Conservation (phyloP, 2,329 filamentous ascomycete species). For the Ophiostoma angusticollis region DNA sequence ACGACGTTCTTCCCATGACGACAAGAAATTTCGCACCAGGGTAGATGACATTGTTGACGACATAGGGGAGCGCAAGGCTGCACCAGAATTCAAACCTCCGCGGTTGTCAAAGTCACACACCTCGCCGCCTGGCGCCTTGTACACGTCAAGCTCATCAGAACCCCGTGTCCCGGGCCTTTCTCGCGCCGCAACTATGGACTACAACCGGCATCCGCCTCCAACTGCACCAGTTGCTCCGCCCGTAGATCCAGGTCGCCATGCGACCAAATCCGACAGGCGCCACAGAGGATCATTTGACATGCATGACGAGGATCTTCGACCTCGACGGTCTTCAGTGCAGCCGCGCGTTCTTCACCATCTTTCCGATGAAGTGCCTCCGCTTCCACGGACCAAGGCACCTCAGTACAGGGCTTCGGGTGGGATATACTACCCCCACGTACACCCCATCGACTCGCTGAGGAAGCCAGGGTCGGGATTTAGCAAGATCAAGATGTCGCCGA, state of each 20-base stretch:
- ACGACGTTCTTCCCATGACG: slow-evolving; percentile 14
- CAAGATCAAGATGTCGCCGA: slow-evolving; percentile 12
- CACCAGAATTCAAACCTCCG: slow-evolving; percentile 12
- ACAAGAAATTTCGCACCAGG: slow-evolving; percentile 6
- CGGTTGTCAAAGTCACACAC: slow-evolving; percentile 19
- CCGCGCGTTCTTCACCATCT: slow-evolving; percentile 5
- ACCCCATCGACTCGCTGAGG: neutral
- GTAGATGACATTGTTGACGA: slow-evolving; percentile 1
- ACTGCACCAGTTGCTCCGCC: slow-evolving; percentile 7
- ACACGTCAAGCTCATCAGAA: slow-evolving; percentile 11
- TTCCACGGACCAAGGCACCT: slow-evolving; percentile 4
- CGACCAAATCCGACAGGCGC: slow-evolving; percentile 10
- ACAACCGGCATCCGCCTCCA: slow-evolving; percentile 5
- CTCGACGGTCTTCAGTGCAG: neutral
- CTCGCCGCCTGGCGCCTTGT: slow-evolving; percentile 11
- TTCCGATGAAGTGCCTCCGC: slow-evolving; percentile 2
- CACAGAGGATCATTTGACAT: slow-evolving; percentile 12
- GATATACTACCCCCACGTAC: slow-evolving; percentile 4
- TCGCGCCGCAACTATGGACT: slow-evolving; percentile 15
- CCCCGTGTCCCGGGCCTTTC: slow-evolving; percentile 9
- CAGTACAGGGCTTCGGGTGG: slow-evolving; percentile 3
- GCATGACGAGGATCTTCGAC: slow-evolving; percentile 8
- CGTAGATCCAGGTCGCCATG: slow-evolving; percentile 6
- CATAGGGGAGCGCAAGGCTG: slow-evolving; percentile 10
- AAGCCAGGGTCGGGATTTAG: slow-evolving; percentile 7